Base-by-base conservation (phyloP, 2,329 filamentous ascomycete genomes). In the Hymenoscyphus scutula region DNA sequence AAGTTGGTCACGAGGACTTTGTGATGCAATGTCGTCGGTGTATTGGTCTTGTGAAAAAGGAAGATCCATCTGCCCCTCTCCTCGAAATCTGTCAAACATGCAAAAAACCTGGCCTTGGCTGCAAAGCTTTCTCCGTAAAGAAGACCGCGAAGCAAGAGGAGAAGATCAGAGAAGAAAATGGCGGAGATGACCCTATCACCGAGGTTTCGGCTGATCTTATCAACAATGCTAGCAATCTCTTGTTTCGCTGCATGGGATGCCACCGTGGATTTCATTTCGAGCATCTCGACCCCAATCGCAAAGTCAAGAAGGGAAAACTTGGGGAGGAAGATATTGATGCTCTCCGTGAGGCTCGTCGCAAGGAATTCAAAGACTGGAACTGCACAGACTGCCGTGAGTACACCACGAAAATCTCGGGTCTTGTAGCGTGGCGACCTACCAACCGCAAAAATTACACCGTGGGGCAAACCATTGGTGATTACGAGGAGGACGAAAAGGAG, bases 11-110 rank as follows among this genome's bases (percentile, higher is more conserved):
- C 0, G 86, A 89, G 1, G 77, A 89, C 41, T 98, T 96, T 69
- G 88, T 99, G 17, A 78, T 99, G 45, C 95, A 99, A 74, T 99
- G 95, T 77, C 89, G 87, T 67, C 89, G 88, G 62, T 99, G 95
- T 74, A 83, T 98, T 65, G 88, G 88, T 3, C 73, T 82, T 23
- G 82, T 87, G 54, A 79, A 80, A 64, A 87, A 86, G 72, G 93
- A 90, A 70, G 91, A 97, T 67, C 66, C 71, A 0, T 81, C 79
- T 19, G 87, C 88, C 0, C 93, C 95, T 0, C 82, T 87, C 64
- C 82, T 92, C 54, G 86, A 88, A 62, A 79, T 79, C 54, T 99
- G 96, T 71, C 85, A 89, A 64, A 78, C 77, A 6, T 99, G 95
- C 73, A 83, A 81, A 60, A 73, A 80, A 34, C 72, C 78, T n/a